These are phyloP conservation scores for Penicillium capsulatum DNA, from an alignment of 2,329 filamentous ascomycete genomes.

Conservation along the genomic window DNA sequence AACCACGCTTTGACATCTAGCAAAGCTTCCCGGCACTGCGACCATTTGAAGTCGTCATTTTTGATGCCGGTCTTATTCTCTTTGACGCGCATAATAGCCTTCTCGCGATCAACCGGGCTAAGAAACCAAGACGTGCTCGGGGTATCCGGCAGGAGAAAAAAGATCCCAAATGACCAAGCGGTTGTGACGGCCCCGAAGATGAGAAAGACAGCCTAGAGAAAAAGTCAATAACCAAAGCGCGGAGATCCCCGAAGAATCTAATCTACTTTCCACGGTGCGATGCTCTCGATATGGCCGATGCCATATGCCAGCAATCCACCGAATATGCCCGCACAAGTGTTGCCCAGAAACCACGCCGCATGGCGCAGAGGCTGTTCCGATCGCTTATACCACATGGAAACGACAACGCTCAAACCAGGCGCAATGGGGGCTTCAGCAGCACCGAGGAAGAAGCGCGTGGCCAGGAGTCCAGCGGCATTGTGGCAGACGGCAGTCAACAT, in stretches of 20 bases:
- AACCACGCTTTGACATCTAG: slow-evolving; percentile 6
- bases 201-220: not conserved
- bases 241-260: too few species aligned
- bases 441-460: slow-evolving; percentile 12
- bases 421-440: slow-evolving; percentile 10
- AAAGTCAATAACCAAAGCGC: not conserved
- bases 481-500: not conserved
- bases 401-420: slow-evolving; percentile 27
- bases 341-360: slow-evolving; percentile 56
- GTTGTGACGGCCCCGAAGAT: not conserved
- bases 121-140: slow-evolving; percentile 23
- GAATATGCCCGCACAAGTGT: not conserved
- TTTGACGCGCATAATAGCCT: slow-evolving; percentile 1
- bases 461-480: not conserved
- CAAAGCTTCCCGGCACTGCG: slow-evolving; percentile 7
- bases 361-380: slow-evolving; percentile 56
- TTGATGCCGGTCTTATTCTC: slow-evolving; percentile 43
- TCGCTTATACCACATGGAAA: slow-evolving; percentile 29
- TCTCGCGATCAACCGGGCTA: slow-evolving; percentile 31
- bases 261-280: not conserved
- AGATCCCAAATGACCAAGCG: slow-evolving; percentile 1
- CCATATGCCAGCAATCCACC: not conserved
- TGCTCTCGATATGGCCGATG: not conserved
- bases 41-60: slow-evolving; percentile 8
- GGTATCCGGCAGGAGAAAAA: slow-evolving; percentile 4